Base-by-base conservation (phyloP, 768 basidiomycete species). In the Suillus americanus region DNA sequence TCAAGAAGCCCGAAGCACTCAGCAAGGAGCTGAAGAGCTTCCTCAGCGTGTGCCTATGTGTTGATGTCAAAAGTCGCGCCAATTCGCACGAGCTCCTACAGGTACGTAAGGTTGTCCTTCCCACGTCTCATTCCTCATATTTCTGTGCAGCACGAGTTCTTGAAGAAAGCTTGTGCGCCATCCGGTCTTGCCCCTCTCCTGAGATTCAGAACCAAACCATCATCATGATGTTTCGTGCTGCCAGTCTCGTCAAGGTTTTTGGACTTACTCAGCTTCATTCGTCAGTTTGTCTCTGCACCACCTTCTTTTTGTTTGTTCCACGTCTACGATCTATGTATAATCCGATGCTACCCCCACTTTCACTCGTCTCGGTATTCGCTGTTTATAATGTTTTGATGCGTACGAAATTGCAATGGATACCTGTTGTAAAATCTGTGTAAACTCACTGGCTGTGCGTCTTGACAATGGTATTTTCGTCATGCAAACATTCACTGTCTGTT, bases 11-110 rank as follows among this genome's bases (percentile, higher is more conserved):
- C 0, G 97, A 99, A 76, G 85, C 87, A 60, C 82, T 99, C 59
- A 95, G 93, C 72, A 84, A 87, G 71, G 97, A 98, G 76, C 83
- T 99, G 64, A 99, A 99, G 82, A 88, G 89, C 70, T 99, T 99
- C 81, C 79, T 99, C 71, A 96, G 95, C 62, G 96, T 97, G n/a
- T 99, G 97, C 79, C 76, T 99, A 23, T 99, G 97, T 71, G 97
- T 99, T 33, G 97, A 99, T 75, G 97, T 98, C 59, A 85, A 88
- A 71, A 96, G 94, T 72, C 83, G 97, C 46, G 96, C 96, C 57
- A 97, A 93, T 4, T 94, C 92, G 65, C 86, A 85, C 66, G 94
- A 96, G 80, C 75, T 96, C 66, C 79, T 97, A 3, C 87, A 90
- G 79, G 94, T 95, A 68, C 51, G 90, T 80, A 65, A 45, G 38